phyloP scores from a whole-genome alignment of 768 basidiomycete genomes.

The Psilocybe tampanensis region DNA sequence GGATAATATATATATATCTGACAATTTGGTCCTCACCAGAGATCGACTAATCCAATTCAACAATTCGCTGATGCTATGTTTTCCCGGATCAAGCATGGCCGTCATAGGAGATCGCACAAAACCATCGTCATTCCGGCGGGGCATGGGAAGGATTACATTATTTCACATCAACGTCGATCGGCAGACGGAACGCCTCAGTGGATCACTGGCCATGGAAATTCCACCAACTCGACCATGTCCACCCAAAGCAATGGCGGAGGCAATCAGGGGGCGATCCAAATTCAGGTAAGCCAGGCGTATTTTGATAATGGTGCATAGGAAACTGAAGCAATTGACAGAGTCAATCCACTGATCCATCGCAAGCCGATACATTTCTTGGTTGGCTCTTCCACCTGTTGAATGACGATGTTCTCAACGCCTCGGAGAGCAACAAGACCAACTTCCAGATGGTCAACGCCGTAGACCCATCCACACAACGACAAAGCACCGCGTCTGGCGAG shows the following conservation, averaged over 20 bases:
- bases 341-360: constrained; percentile 9
- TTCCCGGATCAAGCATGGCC: constrained; percentile 9
- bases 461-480: background rate
- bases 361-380: constrained; percentile 16
- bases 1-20: background rate
- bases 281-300: constrained; percentile 6
- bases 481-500: constrained; percentile 16
- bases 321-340: constrained; percentile 7
- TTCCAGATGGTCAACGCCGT: constrained; percentile 38
- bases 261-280: constrained; percentile 5
- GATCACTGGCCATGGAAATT: constrained; percentile 8
- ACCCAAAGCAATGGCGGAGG: constrained; percentile 34
- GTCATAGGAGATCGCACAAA: constrained; percentile 15
- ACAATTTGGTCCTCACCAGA: constrained; percentile 4
- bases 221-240: constrained; percentile 14
- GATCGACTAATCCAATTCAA: constrained; percentile 15
- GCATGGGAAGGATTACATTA: constrained; percentile 17
- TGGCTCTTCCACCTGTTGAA: constrained; percentile 22
- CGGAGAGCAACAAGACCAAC: constrained; percentile 46
- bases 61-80: constrained; percentile 11
- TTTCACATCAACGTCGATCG: constrained; percentile 17
- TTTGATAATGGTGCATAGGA: no score
- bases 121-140: constrained; percentile 18
- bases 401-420: constrained; percentile 49
- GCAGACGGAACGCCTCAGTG: constrained; percentile 14